Percentiles rank a stretch among this genome's conserved stretches.
phyloP scores from a whole-genome alignment of 2,329 filamentous ascomycete genomes.

The Aspergillus candidus region DNA sequence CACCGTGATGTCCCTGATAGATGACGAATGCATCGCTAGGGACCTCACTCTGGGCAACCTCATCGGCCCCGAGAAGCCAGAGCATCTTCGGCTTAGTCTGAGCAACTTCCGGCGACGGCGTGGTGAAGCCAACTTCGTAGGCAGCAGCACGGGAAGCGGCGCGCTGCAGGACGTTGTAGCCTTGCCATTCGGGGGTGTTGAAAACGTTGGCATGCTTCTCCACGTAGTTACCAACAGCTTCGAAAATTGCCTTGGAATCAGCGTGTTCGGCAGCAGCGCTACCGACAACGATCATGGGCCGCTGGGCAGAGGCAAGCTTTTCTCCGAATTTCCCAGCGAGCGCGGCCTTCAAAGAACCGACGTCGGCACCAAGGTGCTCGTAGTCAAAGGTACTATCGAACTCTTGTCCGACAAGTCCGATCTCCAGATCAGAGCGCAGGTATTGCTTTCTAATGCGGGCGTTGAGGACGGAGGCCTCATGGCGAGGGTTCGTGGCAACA shows the following conservation, averaged over 20 bases:
- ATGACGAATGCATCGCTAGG: constrained; percentile 94
- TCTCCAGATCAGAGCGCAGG: constrained; percentile 87
- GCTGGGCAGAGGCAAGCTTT: constrained; percentile 80
- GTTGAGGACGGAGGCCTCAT: constrained; percentile 92
- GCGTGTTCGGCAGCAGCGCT: constrained; percentile 85
- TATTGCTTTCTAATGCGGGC: constrained; percentile 97
- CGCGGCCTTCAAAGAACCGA: constrained; percentile 74
- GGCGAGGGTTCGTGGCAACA: constrained; percentile 88
- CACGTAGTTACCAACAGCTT: constrained; percentile 81
- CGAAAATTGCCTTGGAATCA: constrained; percentile 89
- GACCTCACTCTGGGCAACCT: constrained; percentile 76
- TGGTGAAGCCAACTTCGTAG: constrained; percentile 91
- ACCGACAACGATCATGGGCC: constrained; percentile 93
- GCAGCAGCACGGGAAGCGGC: constrained; percentile 87
- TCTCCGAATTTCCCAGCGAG: constrained; percentile 85
- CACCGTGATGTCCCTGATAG: constrained; percentile 97
- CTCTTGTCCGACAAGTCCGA: constrained; percentile 82
- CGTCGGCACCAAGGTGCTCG: constrained; percentile 77
- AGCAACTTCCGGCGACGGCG: constrained; percentile 73
- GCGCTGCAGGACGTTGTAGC: constrained; percentile 93
- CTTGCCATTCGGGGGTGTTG: constrained; percentile 85
- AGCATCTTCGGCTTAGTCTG: constrained; percentile 87
- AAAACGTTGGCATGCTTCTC: constrained; percentile 91
- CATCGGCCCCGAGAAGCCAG: constrained; percentile 94
- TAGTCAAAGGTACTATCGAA: constrained; percentile 96